Percentiles rank a stretch among this genome's conserved stretches.
Conservation (phyloP, 192 early-diverging fungal species). For the Mortierella hygrophila region DNA sequence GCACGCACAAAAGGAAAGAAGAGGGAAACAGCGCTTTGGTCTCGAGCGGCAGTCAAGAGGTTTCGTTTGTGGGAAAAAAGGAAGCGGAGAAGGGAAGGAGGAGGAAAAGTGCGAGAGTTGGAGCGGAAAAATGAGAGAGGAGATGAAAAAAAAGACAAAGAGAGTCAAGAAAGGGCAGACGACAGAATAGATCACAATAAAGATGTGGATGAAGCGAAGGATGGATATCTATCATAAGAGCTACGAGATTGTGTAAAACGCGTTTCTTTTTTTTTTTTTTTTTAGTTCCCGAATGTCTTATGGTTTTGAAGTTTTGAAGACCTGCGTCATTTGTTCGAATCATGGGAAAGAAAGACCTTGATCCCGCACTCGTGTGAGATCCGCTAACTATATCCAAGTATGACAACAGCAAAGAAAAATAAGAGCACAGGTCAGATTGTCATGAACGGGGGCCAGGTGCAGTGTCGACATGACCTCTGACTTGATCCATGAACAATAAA, state of each 20-base stretch:
- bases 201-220: background rate
- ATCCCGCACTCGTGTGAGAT: background rate
- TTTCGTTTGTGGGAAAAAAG: conserved; percentile 8
- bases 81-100: background rate
- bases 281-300: conserved; percentile 5
- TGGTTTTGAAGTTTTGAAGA: background rate
- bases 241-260: background rate
- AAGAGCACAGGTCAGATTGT: background rate
- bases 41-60: background rate
- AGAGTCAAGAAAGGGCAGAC: background rate
- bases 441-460: background rate
- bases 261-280: background rate
- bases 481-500: too few relatives aligned
- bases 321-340: conserved; percentile 1
- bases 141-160: background rate
- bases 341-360: background rate
- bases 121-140: background rate
- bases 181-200: background rate
- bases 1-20: background rate
- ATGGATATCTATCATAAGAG: background rate
- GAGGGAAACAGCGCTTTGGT: background rate
- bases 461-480: background rate
- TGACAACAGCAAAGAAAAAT: background rate
- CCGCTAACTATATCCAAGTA: background rate
- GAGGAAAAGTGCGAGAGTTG: background rate